Evolutionary conservation across 164 flowering plant species (phyloP).

Genomic region (Nymphaea thermarum): DNA sequence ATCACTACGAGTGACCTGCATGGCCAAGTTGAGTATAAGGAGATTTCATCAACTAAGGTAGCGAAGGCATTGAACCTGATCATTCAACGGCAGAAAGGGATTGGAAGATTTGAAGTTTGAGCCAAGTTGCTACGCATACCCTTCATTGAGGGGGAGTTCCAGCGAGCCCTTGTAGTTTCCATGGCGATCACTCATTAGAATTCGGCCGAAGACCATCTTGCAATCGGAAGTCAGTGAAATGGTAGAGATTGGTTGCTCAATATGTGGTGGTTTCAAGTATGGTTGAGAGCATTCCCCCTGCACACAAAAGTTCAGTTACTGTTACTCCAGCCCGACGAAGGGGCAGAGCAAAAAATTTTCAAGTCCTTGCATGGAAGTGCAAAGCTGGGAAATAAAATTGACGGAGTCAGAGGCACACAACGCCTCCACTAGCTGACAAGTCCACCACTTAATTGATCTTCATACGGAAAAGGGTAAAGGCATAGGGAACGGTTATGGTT

Average conservation of each 20-base stretch:
- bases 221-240: conserved; percentile 63
- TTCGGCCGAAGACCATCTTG: conserved; percentile 84
- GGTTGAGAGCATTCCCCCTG: conserved; percentile 96
- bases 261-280: conserved; percentile 85
- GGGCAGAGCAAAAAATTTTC: too few relatives aligned
- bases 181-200: conserved; percentile 45
- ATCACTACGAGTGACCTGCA: conserved; percentile 81
- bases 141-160: conserved; percentile 66
- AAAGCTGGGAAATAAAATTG: too few relatives aligned
- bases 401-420: too few relatives aligned
- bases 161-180: conserved; percentile 83
- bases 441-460: too few relatives aligned
- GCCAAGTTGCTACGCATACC: conserved; percentile 32
- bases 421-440: too few relatives aligned
- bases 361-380: too few relatives aligned
- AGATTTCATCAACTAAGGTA: too few relatives aligned
- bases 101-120: not conserved
- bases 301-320: not conserved
- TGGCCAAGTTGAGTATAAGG: not conserved
- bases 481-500: too few relatives aligned
- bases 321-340: too few relatives aligned
- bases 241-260: conserved; percentile 82
- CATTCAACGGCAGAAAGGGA: not conserved
- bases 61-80: too few relatives aligned
- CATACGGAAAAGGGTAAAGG: too few relatives aligned